Percentiles rank a stretch among this genome's conserved stretches.
Evolutionary conservation across 2,329 filamentous ascomycete genomes (phyloP).

Genomic region (Daldinia sp.): DNA sequence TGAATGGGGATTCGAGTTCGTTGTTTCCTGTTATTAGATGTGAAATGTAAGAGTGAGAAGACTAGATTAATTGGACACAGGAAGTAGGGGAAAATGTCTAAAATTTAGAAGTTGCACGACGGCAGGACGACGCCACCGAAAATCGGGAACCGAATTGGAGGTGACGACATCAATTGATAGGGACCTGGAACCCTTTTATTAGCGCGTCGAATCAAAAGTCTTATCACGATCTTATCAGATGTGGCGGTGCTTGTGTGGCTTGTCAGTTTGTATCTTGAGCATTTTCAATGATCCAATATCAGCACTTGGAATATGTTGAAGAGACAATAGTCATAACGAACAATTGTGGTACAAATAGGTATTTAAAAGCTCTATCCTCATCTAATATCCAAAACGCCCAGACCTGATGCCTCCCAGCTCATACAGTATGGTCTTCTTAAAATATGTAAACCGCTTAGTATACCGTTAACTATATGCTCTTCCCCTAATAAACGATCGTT

Average conservation of each 20-base stretch:
- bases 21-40: neutral
- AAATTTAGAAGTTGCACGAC: neutral
- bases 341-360: neutral
- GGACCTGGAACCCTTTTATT: constrained; percentile 9
- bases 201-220: neutral
- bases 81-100: neutral
- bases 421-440: neutral
- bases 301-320: too few species aligned
- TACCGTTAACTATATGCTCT: neutral
- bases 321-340: too few species aligned
- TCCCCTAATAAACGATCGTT: constrained; percentile 53
- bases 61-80: neutral
- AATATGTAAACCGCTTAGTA: neutral
- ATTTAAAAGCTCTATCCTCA: neutral
- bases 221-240: constrained; percentile 34
- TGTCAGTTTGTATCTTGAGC: neutral
- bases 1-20: neutral
- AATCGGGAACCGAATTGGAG: constrained; percentile 18
- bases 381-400: neutral
- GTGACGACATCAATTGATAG: constrained; percentile 39
- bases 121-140: constrained; percentile 15
- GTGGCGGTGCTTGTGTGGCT: constrained; percentile 31
- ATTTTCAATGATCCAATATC: too few species aligned
- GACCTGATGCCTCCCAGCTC: neutral
- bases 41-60: neutral